Conservation (phyloP, 2,329 filamentous ascomycete species). For the Diaporthe nobilis region DNA sequence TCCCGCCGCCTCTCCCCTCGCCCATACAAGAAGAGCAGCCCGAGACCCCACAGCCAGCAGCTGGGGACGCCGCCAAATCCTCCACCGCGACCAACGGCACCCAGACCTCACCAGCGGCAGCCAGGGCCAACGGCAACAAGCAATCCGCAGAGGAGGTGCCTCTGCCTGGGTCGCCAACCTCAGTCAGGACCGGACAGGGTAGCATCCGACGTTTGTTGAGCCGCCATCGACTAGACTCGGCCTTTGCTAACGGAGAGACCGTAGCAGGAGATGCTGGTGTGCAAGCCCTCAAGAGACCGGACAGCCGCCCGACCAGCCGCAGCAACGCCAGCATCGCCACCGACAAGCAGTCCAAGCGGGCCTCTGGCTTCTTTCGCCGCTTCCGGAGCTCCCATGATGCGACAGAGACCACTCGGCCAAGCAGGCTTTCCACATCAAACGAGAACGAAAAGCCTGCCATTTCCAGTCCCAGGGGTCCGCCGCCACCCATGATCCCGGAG, state of each 20-base stretch:
- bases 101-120: slow-evolving; percentile 45
- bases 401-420: slow-evolving; percentile 52
- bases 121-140: slow-evolving; percentile 59
- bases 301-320: slow-evolving; percentile 64
- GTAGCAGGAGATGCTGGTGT: slow-evolving; percentile 50
- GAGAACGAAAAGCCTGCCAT: slow-evolving; percentile 46
- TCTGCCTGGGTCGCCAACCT: slow-evolving; percentile 61
- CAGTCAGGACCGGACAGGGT: slow-evolving; percentile 65
- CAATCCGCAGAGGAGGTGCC: slow-evolving; percentile 64
- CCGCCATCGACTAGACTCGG: slow-evolving; percentile 67
- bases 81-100: slow-evolving; percentile 57
- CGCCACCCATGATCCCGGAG: slow-evolving; percentile 74
- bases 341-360: slow-evolving; percentile 68
- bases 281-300: slow-evolving; percentile 49
- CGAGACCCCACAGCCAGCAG: slow-evolving; percentile 48
- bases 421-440: slow-evolving; percentile 57
- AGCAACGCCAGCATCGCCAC: slow-evolving; percentile 63
- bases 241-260: slow-evolving; percentile 64
- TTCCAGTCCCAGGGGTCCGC: slow-evolving; percentile 60
- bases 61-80: slow-evolving; percentile 42
- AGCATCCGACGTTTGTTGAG: slow-evolving; percentile 72
- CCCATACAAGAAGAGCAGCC: slow-evolving; percentile 65
- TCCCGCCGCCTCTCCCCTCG: slow-evolving; percentile 70
- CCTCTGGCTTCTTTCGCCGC: slow-evolving; percentile 72
- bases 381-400: slow-evolving; percentile 59